Percentiles rank a stretch among this genome's conserved stretches.
phyloP scores from a whole-genome alignment of 345 rosid species.

The Erysimum cheiranthoides region DNA sequence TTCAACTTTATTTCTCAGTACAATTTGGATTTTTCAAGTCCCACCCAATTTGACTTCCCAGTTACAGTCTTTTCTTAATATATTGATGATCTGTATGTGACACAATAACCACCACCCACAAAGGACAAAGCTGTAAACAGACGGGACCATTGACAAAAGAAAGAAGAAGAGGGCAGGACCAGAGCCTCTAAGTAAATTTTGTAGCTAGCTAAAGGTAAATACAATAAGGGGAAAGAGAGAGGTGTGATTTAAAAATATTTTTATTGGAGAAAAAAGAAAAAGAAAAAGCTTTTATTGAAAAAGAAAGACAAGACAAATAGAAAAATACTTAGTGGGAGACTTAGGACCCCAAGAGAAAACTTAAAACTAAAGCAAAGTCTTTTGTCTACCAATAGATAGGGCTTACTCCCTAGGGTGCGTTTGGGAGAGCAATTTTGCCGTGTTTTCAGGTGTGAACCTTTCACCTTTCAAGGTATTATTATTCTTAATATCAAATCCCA shows the following conservation, averaged over 20 bases:
- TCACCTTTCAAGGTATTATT: constrained; percentile 8
- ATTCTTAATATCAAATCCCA: constrained; percentile 24
- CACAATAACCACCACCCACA: background rate
- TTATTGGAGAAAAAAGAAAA: background rate
- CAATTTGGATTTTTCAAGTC: background rate
- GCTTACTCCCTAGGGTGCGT: background rate
- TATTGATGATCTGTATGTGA: background rate
- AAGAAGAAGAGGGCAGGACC: constrained; percentile 9
- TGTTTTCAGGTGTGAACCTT: constrained; percentile 12
- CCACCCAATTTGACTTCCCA: background rate
- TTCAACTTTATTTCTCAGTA: background rate
- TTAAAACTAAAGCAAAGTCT: constrained; percentile 26
- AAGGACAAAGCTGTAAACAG: constrained; percentile 8
- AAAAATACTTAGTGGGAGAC: constrained; percentile 33
- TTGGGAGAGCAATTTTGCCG: background rate
- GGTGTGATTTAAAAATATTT: background rate
- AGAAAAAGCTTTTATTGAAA: background rate
- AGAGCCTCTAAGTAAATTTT: constrained; percentile 10
- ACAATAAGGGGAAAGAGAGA: background rate
- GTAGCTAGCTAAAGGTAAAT: background rate
- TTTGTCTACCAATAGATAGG: background rate
- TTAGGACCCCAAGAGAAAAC: constrained; percentile 17
- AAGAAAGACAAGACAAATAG: background rate
- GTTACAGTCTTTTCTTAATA: constrained; percentile 1
- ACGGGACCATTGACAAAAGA: constrained; percentile 16